Percentiles rank a stretch among this genome's conserved stretches.
Evolutionary conservation across 495 filamentous ascomycete species (phyloP).

Genomic region (Stereocaulon alpinum): DNA sequence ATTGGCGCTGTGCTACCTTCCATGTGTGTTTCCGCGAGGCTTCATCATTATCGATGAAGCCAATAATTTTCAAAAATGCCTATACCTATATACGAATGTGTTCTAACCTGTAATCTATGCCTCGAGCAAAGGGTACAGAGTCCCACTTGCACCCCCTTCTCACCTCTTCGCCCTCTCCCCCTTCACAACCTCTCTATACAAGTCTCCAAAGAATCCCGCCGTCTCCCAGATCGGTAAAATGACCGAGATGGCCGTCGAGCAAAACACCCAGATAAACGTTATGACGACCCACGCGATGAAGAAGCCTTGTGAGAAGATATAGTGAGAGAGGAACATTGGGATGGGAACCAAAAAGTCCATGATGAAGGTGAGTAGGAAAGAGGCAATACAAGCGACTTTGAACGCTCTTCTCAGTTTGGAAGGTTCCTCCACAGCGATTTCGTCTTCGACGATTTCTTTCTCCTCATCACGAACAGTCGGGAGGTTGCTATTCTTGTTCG

Average conservation of each 20-base stretch:
- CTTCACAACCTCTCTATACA: conserved; percentile 17
- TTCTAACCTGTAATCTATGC: not conserved
- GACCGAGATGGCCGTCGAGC: conserved; percentile 27
- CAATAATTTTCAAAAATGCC: too few relatives aligned
- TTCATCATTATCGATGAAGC: too few relatives aligned
- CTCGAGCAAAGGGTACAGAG: too few relatives aligned
- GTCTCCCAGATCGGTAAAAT: conserved; percentile 28
- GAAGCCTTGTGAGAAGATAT: conserved; percentile 61
- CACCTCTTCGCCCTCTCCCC: not conserved
- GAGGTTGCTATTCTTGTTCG: not conserved
- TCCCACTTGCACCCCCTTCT: too few relatives aligned
- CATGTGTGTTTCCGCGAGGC: too few relatives aligned
- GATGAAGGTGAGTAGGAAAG: conserved; percentile 50
- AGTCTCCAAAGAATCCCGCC: conserved; percentile 16
- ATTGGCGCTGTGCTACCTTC: too few relatives aligned
- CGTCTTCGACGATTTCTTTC: conserved; percentile 17
- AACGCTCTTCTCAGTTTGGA: conserved; percentile 47
- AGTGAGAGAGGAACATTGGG: conserved; percentile 61
- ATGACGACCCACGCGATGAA: conserved; percentile 64
- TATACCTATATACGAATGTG: not conserved
- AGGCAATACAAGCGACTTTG: conserved; percentile 55
- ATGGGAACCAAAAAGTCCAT: conserved; percentile 67
- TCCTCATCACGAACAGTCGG: conserved; percentile 20
- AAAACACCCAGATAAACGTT: conserved; percentile 64
- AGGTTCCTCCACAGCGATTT: conserved; percentile 41